Evolutionary conservation across 2,329 filamentous ascomycete genomes (phyloP).

Genomic region (Knoxdaviesia proteae): DNA sequence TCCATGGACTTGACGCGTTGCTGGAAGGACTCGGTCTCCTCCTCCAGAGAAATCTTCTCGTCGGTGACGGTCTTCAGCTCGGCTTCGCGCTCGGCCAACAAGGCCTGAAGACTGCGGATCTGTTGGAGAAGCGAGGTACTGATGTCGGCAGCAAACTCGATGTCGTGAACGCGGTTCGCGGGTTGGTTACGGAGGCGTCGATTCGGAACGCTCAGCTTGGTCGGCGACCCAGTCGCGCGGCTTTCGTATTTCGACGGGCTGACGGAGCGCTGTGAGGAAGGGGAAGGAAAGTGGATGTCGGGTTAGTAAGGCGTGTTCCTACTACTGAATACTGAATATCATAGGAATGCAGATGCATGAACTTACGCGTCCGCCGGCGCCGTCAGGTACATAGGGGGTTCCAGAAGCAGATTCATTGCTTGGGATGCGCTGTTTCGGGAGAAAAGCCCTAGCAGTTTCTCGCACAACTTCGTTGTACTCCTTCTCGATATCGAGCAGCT

Average conservation of each 20-base stretch:
- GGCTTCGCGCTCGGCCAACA: slow-evolving; percentile 76
- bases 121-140: slow-evolving; percentile 88
- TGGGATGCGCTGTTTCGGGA: slow-evolving; percentile 64
- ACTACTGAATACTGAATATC: not conserved
- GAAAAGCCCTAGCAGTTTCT: slow-evolving; percentile 72
- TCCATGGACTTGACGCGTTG: slow-evolving; percentile 68
- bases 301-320: not conserved
- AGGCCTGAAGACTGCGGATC: slow-evolving; percentile 69
- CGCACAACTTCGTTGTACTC: slow-evolving; percentile 89
- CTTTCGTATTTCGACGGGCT: slow-evolving; percentile 65
- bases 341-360: not conserved
- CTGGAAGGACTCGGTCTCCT: slow-evolving; percentile 58
- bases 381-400: slow-evolving; percentile 32
- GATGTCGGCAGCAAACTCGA: slow-evolving; percentile 96
- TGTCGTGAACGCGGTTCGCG: slow-evolving; percentile 74
- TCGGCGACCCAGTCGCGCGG: slow-evolving; percentile 67
- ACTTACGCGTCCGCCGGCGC: slow-evolving; percentile 30
- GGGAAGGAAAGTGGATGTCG: not conserved
- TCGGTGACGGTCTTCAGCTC: slow-evolving; percentile 48
- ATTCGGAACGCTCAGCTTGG: slow-evolving; percentile 60
- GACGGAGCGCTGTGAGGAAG: slow-evolving; percentile 34
- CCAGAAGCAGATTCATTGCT: slow-evolving; percentile 39
- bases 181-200: slow-evolving; percentile 82
- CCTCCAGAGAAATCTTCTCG: slow-evolving; percentile 62
- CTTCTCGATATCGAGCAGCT: slow-evolving; percentile 69